Evolutionary conservation across 768 basidiomycete genomes (phyloP).

Genomic region (Russula abietina): DNA sequence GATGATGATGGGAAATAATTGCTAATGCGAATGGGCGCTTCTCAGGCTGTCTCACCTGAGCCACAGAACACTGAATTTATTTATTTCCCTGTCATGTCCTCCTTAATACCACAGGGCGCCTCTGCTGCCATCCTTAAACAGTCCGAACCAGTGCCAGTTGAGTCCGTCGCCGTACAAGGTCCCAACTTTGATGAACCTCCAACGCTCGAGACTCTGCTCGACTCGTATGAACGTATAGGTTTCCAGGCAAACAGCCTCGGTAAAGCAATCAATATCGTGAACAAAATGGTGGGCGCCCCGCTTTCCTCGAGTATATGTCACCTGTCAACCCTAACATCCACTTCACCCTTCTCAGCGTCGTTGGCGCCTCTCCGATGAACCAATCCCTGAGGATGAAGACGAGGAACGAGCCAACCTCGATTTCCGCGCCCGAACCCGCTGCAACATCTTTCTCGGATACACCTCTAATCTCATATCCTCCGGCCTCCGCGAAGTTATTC

Average conservation of each 20-base stretch:
- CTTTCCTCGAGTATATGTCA: background rate
- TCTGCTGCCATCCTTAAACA: conserved; percentile 73
- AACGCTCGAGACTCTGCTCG: conserved; percentile 63
- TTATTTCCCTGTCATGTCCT: background rate
- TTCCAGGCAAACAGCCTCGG: conserved; percentile 96
- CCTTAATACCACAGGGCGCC: conserved; percentile 47
- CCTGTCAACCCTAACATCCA: background rate
- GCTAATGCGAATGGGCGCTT: background rate
- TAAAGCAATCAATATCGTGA: conserved; percentile 81
- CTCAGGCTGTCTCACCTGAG: background rate
- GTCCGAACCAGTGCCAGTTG: conserved; percentile 63
- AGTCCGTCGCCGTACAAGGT: conserved; percentile 70
- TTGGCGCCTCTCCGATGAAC: conserved; percentile 88
- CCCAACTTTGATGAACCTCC: conserved; percentile 75
- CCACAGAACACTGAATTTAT: background rate
- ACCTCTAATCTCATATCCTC: conserved; percentile 99
- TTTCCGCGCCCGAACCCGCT: conserved; percentile 65
- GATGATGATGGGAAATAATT: conserved; percentile 7
- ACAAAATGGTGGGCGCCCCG: conserved; percentile 70
- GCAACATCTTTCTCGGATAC: conserved; percentile 91
- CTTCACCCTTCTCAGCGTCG: conserved; percentile 47
- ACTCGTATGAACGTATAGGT: conserved; percentile 83
- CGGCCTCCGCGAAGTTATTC: conserved; percentile 87
- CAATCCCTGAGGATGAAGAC: conserved; percentile 59
- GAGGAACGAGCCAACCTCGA: conserved; percentile 55